Conservation (phyloP, 75 land plant species). For the Selaginella tamariscina region DNA sequence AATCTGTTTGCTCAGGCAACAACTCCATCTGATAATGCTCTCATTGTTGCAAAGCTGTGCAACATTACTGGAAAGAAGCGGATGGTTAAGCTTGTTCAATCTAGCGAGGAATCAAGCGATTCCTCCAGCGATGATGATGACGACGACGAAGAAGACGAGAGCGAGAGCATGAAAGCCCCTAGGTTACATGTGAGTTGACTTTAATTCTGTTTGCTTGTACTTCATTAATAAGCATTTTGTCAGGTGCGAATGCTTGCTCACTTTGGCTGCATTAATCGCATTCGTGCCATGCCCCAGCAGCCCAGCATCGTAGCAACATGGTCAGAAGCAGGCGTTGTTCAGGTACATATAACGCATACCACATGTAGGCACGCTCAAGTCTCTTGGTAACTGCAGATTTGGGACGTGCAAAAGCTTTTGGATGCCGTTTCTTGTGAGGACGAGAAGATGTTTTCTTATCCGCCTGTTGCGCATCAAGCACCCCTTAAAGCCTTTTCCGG, state of each 20-base stretch:
- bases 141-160: conserved; percentile 19
- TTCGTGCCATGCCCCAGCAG: conserved; percentile 80
- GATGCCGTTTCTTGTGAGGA: neutral
- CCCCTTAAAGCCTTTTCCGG: conserved; percentile 58
- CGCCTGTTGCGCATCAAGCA: conserved; percentile 17
- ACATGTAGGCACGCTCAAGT: no score
- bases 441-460: neutral
- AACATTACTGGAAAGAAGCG: conserved; percentile 66
- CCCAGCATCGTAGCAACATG: conserved; percentile 93
- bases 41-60: conserved; percentile 58
- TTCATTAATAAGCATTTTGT: neutral
- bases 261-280: conserved; percentile 85
- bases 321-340: conserved; percentile 86
- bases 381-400: conserved; percentile 73
- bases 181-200: neutral
- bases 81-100: conserved; percentile 29
- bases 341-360: no score
- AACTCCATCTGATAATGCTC: conserved; percentile 49
- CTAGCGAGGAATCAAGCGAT: conserved; percentile 34
- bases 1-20: no score
- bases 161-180: conserved; percentile 26
- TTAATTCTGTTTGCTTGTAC: neutral
- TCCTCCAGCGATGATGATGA: conserved; percentile 61
- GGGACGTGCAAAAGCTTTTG: no score
- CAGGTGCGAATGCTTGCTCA: conserved; percentile 78